Base-by-base conservation (phyloP, 2,329 filamentous ascomycete genomes). In the Venturia asperata region DNA sequence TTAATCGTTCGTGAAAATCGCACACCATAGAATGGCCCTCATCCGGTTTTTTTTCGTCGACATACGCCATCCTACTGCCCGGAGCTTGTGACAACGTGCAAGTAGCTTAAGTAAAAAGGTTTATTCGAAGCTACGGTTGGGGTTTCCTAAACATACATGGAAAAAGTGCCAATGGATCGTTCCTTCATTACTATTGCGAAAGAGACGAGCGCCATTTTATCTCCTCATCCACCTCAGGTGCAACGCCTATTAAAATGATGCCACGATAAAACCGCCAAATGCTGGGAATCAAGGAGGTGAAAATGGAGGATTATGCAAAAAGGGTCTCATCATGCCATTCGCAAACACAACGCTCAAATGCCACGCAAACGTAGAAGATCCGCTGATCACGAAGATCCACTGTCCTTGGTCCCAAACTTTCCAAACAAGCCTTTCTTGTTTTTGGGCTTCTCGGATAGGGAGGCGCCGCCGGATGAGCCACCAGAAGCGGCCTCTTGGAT, bases 401-500 rank as follows among this genome's bases (percentile, higher is more conserved):
- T 58, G 13, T 58, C 52, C 30, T 66, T 60, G 41, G 39, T 60
- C 24, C 62, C 64, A 43, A 67, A 58, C 42, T 66, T 66, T 42
- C 58, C 47, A n/a, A 66, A 67, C n/a, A 67, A n/a, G 37, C 64
- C 64, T 58, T 67, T 67, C 65, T 67, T 67, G 19, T 24, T 62
- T 39, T 66, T 66, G 15, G 49, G 56, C 56, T 62, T 67, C 11
- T 66, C 64, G 5, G 37, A 42, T 17, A 58, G n/a, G 17, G 47
- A 15, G 5, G 30, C 41, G 11, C 34, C 49, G 15, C 34, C 52
- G 19, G 63, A 42, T n/a, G 72, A 65, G 62, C 78, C 79, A 3
- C 84, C 85, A 5, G 83, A 82, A 5, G 92, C 89, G 13, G 94
- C 93, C 10, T 90, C 89, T 67, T 89, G 85, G 67, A 99, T 99